phyloP scores from a whole-genome alignment of 768 basidiomycete species.

The Hypholoma fasciculare region DNA sequence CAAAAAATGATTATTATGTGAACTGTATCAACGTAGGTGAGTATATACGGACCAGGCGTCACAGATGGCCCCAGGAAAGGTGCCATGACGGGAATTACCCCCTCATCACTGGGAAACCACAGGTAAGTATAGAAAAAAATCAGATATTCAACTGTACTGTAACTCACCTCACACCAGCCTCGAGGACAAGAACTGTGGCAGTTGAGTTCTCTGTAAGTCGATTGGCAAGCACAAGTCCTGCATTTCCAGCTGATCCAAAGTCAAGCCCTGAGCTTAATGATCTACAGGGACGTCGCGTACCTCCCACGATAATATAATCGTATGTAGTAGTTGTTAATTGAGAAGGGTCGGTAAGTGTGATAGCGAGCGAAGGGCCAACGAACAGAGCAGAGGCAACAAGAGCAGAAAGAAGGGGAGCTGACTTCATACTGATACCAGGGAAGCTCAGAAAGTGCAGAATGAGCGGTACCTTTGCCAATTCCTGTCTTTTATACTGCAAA shows the following conservation, averaged over 20 bases:
- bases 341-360: background rate
- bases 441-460: too few relatives aligned
- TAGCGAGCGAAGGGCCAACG: background rate
- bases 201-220: constrained; percentile 9
- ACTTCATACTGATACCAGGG: background rate
- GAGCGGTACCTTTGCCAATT: too few relatives aligned
- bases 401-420: background rate
- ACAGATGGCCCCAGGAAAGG: constrained; percentile 19
- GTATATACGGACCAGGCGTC: constrained; percentile 10
- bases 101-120: constrained; percentile 10
- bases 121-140: background rate
- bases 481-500: too few relatives aligned
- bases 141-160: background rate
- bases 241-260: constrained; percentile 7
- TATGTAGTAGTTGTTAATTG: constrained; percentile 3
- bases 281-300: background rate
- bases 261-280: background rate
- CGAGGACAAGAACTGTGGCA: constrained; percentile 10
- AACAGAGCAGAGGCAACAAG: background rate
- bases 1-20: background rate
- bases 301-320: constrained; percentile 13
- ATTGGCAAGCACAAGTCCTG: constrained; percentile 9
- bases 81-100: constrained; percentile 12
- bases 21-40: background rate
- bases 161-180: constrained; percentile 12